Evolutionary conservation across 2,329 filamentous ascomycete genomes (phyloP).

Genomic region (Aspergillus quadrilineatus): DNA sequence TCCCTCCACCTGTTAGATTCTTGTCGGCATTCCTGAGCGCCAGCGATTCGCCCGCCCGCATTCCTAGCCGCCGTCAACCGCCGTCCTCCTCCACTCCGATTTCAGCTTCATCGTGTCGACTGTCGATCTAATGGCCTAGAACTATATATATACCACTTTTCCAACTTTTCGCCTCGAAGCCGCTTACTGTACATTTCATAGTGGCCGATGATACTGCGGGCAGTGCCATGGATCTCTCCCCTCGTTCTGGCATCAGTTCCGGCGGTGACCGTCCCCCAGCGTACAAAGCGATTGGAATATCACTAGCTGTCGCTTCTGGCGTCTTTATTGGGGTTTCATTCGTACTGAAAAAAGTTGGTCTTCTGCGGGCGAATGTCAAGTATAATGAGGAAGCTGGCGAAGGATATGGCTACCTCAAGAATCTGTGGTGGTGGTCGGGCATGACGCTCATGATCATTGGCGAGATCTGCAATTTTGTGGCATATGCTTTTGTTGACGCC

Average conservation of each 20-base stretch:
- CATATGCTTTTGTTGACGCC: conserved; percentile 94
- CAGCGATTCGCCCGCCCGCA: conserved; percentile 3
- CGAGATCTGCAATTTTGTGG: conserved; percentile 95
- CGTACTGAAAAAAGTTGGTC: conserved; percentile 88
- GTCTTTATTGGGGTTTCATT: conserved; percentile 93
- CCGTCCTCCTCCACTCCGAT: conserved; percentile 5
- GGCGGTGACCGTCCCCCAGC: conserved; percentile 48
- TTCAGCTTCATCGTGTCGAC: neutral
- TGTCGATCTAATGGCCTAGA: conserved; percentile 14
- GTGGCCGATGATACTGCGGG: conserved; percentile 6
- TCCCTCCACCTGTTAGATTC: neutral
- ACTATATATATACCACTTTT: conserved; percentile 5
- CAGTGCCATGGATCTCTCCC: conserved; percentile 11
- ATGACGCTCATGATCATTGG: conserved; percentile 97
- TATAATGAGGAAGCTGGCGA: conserved; percentile 95
- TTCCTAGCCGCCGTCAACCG: conserved; percentile 7
- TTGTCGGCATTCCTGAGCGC: conserved; percentile 1
- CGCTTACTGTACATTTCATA: conserved; percentile 1
- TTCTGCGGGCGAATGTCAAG: conserved; percentile 90
- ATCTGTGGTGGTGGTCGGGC: conserved; percentile 89
- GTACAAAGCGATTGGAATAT: conserved; percentile 86
- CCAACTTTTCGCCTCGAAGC: neutral
- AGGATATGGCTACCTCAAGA: conserved; percentile 96
- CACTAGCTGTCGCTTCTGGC: conserved; percentile 81
- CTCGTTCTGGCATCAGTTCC: conserved; percentile 8